Evolutionary conservation across 2,329 filamentous ascomycete genomes (phyloP).

Genomic region (Onygenales sp.): DNA sequence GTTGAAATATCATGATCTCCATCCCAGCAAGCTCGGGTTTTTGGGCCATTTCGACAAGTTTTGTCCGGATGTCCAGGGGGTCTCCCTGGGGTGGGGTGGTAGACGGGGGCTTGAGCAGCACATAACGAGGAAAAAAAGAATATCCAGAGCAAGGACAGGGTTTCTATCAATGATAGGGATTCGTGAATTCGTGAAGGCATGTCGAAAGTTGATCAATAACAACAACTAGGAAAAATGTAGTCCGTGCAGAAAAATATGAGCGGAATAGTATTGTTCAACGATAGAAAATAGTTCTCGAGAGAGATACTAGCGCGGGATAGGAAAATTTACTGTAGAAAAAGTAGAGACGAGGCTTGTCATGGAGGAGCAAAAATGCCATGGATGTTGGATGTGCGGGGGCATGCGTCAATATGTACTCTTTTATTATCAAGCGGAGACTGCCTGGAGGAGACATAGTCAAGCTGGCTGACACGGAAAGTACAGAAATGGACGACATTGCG

Average conservation of each 20-base stretch:
- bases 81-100: not conserved
- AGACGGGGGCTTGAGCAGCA: not conserved
- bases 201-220: not conserved
- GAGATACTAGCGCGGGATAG: too few species aligned
- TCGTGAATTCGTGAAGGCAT: not conserved
- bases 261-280: not conserved
- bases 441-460: too few species aligned
- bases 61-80: not conserved
- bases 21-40: constrained; percentile 16
- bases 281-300: not conserved
- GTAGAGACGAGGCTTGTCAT: too few species aligned
- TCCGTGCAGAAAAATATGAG: not conserved
- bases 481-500: too few species aligned
- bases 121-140: not conserved
- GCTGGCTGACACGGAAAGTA: too few species aligned
- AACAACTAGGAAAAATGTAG: not conserved
- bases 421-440: too few species aligned
- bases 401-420: too few species aligned
- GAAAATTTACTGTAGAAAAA: too few species aligned
- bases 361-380: too few species aligned
- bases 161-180: not conserved
- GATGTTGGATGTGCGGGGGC: too few species aligned
- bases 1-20: constrained; percentile 16
- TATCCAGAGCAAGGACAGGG: not conserved
- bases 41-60: constrained; percentile 14